Base-by-base conservation (phyloP, 208 protist species). In the Crithidia brevicula region DNA sequence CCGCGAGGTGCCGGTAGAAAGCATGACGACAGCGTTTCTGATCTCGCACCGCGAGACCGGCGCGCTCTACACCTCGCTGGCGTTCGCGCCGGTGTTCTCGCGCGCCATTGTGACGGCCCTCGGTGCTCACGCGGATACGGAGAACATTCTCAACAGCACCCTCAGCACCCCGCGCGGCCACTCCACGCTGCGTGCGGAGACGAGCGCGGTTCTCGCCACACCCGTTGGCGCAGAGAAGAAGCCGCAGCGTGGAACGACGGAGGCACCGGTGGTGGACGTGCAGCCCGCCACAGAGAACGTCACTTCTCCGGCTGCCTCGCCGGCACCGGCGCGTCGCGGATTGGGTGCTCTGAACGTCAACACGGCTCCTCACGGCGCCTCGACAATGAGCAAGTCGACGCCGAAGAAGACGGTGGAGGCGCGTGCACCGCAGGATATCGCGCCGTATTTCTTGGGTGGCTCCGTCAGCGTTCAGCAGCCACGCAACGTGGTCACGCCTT, bases 31-130 rank as follows among this genome's bases (percentile, higher is more conserved):
- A 5, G 42, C 68, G 4, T 93, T 88, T 45, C 74, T 91, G 45
- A 87, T 93, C 34, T 83, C 84, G 0, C 87, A 91, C 66, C 34
- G 43, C 25, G 81, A 91, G 64, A 91, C 78, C 20, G 87, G 84
- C 5, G 79, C 83, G 28, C 80, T 91, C 16, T 93, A 93, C 74
- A 88, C 83, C 20, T 85, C 83, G n/a, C 77, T 93, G 5, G 84
- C 79, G 56, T 90, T 90, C 28, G 87, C 87, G 4, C 87, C 87
- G 15, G 84, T 88, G 8, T 90, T 92, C 54, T 78, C 72, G 40
- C 82, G 70, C n/a, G 53, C 70, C 0, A 62, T 70, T 33, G 70
- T 81, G 18, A 54, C 51, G 16, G 70, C 74, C 49, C 42, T 74
- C 30, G 81, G 72, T 1, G 62, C 78, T 13, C 68, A 83, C 40